phyloP scores from a whole-genome alignment of 371 early-diverging fungal genomes.

The Mucor circinelloides region DNA sequence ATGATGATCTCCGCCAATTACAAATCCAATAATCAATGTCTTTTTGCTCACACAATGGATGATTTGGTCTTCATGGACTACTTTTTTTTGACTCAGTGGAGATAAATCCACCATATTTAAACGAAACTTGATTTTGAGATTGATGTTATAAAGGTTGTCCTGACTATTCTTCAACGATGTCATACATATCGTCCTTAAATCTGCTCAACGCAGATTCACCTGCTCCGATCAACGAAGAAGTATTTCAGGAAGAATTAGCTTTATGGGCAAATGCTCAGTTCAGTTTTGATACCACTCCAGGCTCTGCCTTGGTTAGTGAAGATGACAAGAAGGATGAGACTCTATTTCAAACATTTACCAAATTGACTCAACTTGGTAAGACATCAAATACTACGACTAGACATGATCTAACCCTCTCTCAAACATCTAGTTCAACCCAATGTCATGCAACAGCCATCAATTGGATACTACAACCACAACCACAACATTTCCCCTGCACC shows the following conservation, averaged over 20 bases:
- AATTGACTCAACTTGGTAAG: constrained; percentile 17
- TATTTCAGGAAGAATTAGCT: constrained; percentile 29
- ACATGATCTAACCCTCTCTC: neutral
- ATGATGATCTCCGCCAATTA: constrained; percentile 4
- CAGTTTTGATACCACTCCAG: constrained; percentile 54
- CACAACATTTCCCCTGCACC: neutral
- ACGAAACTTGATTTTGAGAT: constrained; percentile 1
- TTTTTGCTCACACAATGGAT: neutral
- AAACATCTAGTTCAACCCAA: constrained; percentile 1
- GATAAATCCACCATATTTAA: neutral
- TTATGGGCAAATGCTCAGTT: constrained; percentile 59
- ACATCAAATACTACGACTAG: neutral
- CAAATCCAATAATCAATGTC: neutral
- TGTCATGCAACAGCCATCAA: neutral
- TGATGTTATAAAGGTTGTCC: constrained; percentile 1
- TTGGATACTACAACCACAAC: neutral
- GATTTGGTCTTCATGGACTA: neutral
- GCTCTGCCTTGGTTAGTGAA: constrained; percentile 46
- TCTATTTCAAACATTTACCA: constrained; percentile 8
- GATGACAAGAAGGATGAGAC: constrained; percentile 6
- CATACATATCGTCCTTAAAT: constrained; percentile 35
- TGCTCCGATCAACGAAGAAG: constrained; percentile 22
- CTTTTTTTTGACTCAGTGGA: constrained; percentile 5
- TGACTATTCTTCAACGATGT: constrained; percentile 26
- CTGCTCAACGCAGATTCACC: constrained; percentile 24